These are phyloP conservation scores for Cupressus sempervirens DNA, from an alignment of 75 land plant genomes.

Conservation along the genomic window DNA sequence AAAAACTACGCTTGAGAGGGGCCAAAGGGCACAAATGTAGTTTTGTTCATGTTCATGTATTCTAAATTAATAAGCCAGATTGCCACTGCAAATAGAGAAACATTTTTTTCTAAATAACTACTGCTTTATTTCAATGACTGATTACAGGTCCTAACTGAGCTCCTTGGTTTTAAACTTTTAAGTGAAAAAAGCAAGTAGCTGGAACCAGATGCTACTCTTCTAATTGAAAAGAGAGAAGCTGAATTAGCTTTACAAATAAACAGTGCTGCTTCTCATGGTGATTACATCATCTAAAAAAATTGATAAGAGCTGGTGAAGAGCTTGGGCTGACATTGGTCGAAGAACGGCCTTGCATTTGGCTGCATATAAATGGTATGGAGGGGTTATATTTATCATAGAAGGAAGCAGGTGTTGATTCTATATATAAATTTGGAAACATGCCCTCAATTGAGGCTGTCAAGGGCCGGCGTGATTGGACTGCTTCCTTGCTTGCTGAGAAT, in stretches of 20 bases:
- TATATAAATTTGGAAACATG: constrained; percentile 74
- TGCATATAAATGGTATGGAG: constrained; percentile 67
- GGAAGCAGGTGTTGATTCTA: constrained; percentile 46
- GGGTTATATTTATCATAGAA: constrained; percentile 55
- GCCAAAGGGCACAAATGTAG: no score
- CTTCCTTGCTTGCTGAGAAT: constrained; percentile 27
- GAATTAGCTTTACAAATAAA: constrained; percentile 52
- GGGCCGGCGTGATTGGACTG: constrained; percentile 54
- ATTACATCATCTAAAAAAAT: constrained; percentile 44
- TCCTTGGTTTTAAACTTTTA: no score
- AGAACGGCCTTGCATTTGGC: constrained; percentile 48
- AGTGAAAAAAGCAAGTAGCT: no score
- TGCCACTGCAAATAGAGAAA: no score
- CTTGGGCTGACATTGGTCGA: constrained; percentile 66
- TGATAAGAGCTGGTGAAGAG: constrained; percentile 62
- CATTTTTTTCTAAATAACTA: no score
- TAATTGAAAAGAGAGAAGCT: no score
- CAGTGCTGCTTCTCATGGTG: constrained; percentile 72
- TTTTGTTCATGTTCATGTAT: no score
- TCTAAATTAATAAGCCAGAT: no score
- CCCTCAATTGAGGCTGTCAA: constrained; percentile 77
- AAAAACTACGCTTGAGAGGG: no score
- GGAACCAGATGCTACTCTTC: no score
- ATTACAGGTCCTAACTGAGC: no score
- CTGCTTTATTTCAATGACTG: no score